Evolutionary conservation across 2,329 filamentous ascomycete species (phyloP).

Genomic region (Stagonosporopsis cucurbitacearum): DNA sequence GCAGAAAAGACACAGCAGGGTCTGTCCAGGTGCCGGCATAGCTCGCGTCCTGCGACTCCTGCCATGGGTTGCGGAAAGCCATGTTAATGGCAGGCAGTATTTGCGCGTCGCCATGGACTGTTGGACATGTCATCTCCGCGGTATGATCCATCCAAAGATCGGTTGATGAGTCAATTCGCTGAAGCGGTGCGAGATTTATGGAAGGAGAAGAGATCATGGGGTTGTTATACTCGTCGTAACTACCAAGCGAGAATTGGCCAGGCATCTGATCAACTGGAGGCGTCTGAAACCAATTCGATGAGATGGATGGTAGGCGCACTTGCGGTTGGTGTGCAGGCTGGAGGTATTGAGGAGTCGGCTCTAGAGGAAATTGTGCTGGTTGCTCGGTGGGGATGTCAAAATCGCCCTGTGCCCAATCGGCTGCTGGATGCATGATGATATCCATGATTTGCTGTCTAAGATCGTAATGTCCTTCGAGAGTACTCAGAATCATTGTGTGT

Average conservation of each 20-base stretch:
- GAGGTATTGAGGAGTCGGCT: conserved; percentile 28
- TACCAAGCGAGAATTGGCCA: background rate
- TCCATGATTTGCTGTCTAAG: conserved; percentile 32
- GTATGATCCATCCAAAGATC: background rate
- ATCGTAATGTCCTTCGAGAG: conserved; percentile 27
- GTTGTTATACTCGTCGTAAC: background rate
- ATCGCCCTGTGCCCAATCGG: conserved; percentile 29
- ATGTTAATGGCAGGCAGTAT: background rate
- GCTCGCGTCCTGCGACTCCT: background rate
- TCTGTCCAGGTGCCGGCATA: background rate
- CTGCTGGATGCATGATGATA: conserved; percentile 33
- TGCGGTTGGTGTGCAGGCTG: conserved; percentile 36
- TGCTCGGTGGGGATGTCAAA: conserved; percentile 19
- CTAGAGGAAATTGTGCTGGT: background rate
- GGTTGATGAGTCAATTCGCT: background rate
- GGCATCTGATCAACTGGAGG: background rate
- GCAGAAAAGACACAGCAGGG: background rate
- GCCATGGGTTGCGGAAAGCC: conserved; percentile 8
- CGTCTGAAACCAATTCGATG: conserved; percentile 20
- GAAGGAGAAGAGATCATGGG: background rate
- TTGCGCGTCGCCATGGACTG: background rate
- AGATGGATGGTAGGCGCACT: conserved; percentile 26
- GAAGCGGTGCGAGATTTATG: background rate
- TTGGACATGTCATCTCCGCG: background rate
- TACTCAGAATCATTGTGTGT: conserved; percentile 24